Conservation (phyloP, 2,329 filamentous ascomycete genomes). For the Alternaria triticina region DNA sequence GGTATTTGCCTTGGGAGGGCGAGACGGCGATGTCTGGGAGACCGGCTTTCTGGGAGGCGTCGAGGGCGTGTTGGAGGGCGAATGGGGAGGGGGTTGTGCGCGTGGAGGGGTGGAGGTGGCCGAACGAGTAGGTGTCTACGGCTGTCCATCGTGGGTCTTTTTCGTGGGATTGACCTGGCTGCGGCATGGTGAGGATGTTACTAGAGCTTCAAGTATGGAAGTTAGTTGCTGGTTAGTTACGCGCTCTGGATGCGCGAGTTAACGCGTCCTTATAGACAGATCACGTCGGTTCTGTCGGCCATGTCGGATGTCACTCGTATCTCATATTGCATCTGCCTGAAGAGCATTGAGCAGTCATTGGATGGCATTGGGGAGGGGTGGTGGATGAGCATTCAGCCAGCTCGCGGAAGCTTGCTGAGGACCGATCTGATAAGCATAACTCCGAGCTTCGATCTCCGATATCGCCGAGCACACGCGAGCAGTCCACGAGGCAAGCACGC, state of each 20-base stretch:
- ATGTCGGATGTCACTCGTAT: not conserved
- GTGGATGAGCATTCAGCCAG: slow-evolving; percentile 12
- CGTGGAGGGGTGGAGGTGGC: slow-evolving; percentile 42
- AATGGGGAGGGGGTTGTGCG: slow-evolving; percentile 32
- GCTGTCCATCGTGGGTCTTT: slow-evolving; percentile 47
- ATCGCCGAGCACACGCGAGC: slow-evolving; percentile 12
- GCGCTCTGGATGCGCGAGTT: not conserved
- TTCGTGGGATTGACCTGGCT: slow-evolving; percentile 27
- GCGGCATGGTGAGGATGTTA: not conserved
- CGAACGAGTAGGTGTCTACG: slow-evolving; percentile 47
- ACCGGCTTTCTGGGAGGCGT: slow-evolving; percentile 25
- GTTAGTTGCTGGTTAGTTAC: not conserved
- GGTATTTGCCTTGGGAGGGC: slow-evolving; percentile 42
- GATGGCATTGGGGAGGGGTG: not conserved
- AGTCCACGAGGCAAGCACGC: not conserved
- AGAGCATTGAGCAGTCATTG: not conserved
- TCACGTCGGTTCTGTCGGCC: not conserved
- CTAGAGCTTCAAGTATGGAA: not conserved
- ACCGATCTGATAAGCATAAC: slow-evolving; percentile 3
- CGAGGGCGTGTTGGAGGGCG: slow-evolving; percentile 32
- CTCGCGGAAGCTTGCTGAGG: not conserved
- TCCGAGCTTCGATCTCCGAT: slow-evolving; percentile 14
- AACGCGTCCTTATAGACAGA: slow-evolving; percentile 9
- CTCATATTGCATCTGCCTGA: slow-evolving; percentile 5
- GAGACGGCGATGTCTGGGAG: slow-evolving; percentile 47